phyloP scores from a whole-genome alignment of 2,329 filamentous ascomycete species.

The Fusarium beomiforme region DNA sequence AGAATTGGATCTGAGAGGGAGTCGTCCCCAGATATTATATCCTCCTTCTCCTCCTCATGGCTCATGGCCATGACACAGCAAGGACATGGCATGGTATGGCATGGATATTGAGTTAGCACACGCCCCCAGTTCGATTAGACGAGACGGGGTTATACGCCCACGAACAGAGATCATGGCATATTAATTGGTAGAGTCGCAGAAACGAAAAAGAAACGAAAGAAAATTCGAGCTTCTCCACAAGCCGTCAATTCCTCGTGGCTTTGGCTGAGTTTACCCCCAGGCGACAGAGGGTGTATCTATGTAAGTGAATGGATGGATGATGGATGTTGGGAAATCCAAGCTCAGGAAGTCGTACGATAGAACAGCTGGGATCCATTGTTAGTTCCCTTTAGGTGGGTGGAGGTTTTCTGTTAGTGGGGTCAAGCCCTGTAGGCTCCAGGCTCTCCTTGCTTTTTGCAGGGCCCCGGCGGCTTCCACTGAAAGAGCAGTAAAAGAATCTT shows the following conservation, averaged over 20 bases:
- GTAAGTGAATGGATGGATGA: too few species aligned
- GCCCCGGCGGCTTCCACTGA: constrained; percentile 8
- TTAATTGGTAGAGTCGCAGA: neutral
- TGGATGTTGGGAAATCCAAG: constrained; percentile 10
- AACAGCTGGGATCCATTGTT: constrained; percentile 14
- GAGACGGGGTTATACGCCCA: constrained; percentile 17
- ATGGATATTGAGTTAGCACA: constrained; percentile 12
- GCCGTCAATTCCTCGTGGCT: constrained; percentile 42
- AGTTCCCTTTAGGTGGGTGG: neutral
- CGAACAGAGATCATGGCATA: constrained; percentile 25
- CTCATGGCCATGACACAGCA: constrained; percentile 8
- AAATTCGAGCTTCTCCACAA: constrained; percentile 38
- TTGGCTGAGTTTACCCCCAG: neutral
- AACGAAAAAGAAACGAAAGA: constrained; percentile 22
- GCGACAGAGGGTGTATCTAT: constrained; percentile 8
- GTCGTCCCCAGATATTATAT: constrained; percentile 40
- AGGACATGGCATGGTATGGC: constrained; percentile 12
- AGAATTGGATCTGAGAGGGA: neutral
- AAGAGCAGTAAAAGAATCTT: neutral
- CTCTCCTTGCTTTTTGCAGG: constrained; percentile 15
- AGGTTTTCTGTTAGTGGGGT: constrained; percentile 1
- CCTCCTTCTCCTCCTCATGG: constrained; percentile 7
- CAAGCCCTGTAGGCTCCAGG: neutral
- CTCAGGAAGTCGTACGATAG: constrained; percentile 42
- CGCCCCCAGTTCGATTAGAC: constrained; percentile 24